Conservation (phyloP, 208 protist species). For the Herpetomonas samuelpessoai region DNA sequence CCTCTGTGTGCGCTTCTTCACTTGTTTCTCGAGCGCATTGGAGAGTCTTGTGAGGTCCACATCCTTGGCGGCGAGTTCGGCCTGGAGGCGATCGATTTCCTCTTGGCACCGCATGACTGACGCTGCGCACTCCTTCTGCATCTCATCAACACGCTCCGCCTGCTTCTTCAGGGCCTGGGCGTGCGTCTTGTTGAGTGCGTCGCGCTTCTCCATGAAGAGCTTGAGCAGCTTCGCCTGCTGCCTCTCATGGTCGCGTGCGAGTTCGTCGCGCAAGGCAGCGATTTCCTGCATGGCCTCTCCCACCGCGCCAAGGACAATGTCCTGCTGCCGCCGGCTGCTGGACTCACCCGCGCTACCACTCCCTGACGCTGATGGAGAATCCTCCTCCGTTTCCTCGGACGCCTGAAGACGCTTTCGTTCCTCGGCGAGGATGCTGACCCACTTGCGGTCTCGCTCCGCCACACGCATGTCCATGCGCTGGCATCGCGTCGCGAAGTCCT, state of each 20-base stretch:
- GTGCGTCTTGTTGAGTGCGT: constrained; percentile 25
- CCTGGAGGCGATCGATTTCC: constrained; percentile 17
- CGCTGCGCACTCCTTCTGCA: constrained; percentile 29
- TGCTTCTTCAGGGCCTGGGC: constrained; percentile 17
- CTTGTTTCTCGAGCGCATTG: too few relatives aligned
- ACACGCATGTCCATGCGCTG: constrained; percentile 37
- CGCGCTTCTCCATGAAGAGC: constrained; percentile 27
- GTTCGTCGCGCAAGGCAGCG: constrained; percentile 33
- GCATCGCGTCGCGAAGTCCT: constrained; percentile 30
- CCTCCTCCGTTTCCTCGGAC: constrained; percentile 10
- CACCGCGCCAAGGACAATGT: constrained; percentile 43
- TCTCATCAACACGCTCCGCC: constrained; percentile 20
- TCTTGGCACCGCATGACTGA: constrained; percentile 24
- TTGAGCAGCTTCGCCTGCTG: constrained; percentile 34
- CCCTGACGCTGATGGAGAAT: too few relatives aligned
- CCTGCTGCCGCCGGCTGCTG: constrained; percentile 25
- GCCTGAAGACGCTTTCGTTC: constrained; percentile 24
- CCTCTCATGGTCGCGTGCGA: constrained; percentile 32
- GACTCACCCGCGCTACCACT: too few relatives aligned
- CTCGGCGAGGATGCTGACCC: constrained; percentile 21
- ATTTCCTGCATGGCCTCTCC: constrained; percentile 66
- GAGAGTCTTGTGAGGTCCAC: too few relatives aligned
- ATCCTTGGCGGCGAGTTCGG: too few relatives aligned
- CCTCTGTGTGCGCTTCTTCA: constrained; percentile 9
- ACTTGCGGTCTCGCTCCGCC: constrained; percentile 25